phyloP scores from a whole-genome alignment of 805 yeast genomes.

The Kodamaea jinghongensis region DNA sequence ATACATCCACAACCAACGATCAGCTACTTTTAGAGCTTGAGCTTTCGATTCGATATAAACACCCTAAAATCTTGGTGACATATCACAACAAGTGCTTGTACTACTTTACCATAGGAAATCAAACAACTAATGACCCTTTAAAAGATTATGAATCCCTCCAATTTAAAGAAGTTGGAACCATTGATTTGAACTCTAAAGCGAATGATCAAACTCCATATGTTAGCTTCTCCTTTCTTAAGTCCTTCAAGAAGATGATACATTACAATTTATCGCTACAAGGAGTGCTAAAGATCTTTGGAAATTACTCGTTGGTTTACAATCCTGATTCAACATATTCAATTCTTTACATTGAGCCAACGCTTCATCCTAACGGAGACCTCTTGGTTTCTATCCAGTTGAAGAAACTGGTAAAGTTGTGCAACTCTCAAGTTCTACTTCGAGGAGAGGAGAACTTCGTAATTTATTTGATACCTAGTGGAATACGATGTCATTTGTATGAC shows the following conservation, averaged over 20 bases:
- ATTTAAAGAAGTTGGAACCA: conserved; percentile 21
- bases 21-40: conserved; percentile 41
- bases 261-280: conserved; percentile 30
- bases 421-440: conserved; percentile 18
- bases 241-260: conserved; percentile 37
- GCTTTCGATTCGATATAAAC: conserved; percentile 30
- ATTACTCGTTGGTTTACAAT: conserved; percentile 26
- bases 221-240: conserved; percentile 36
- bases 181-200: conserved; percentile 11
- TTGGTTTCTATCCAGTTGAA: conserved; percentile 29
- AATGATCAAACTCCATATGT: conserved; percentile 33
- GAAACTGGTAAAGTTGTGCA: conserved; percentile 24
- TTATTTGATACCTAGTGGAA: conserved; percentile 41
- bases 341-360: conserved; percentile 36
- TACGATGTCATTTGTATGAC: conserved; percentile 42
- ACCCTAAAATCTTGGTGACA: conserved; percentile 38
- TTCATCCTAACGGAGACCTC: conserved; percentile 39
- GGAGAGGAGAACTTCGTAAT: conserved; percentile 29
- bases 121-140: conserved; percentile 17
- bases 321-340: conserved; percentile 14
- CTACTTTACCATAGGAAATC: conserved; percentile 30
- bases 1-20: conserved; percentile 28
- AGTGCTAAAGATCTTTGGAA: conserved; percentile 34
- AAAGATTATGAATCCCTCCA: conserved; percentile 24
- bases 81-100: conserved; percentile 41